Percentiles rank a stretch among this genome's conserved stretches.
Evolutionary conservation across 495 filamentous ascomycete species (phyloP).

Genomic region (Bathelium albidoporum): DNA sequence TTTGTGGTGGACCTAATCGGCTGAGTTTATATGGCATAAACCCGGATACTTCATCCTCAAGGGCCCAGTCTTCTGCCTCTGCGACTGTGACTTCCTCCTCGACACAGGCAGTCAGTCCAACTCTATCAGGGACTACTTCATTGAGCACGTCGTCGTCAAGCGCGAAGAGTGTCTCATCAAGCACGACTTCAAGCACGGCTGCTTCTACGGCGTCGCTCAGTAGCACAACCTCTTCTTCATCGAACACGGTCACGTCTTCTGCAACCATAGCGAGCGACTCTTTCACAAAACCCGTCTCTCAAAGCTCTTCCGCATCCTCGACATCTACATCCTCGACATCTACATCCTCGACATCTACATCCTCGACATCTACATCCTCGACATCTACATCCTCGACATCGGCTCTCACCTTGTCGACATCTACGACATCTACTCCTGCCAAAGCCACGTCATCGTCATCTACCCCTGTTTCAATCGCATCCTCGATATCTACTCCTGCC

Average conservation of each 20-base stretch:
- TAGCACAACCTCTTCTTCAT: background rate
- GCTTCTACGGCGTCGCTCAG: background rate
- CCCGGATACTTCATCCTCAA: background rate
- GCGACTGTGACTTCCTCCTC: background rate
- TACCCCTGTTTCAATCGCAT: background rate
- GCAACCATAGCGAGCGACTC: background rate
- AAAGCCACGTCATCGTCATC: background rate
- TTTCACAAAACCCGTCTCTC: background rate
- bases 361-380: too few relatives aligned
- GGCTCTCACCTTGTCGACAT: too few relatives aligned
- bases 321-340: too few relatives aligned
- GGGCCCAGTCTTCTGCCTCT: too few relatives aligned
- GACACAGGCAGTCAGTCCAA: too few relatives aligned
- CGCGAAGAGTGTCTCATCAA: background rate
- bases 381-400: too few relatives aligned
- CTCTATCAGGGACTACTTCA: background rate
- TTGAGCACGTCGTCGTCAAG: background rate
- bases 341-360: too few relatives aligned
- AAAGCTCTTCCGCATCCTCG: background rate
- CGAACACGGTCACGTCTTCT: background rate
- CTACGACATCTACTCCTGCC: too few relatives aligned
- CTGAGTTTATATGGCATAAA: constrained; percentile 14
- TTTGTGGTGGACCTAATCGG: constrained; percentile 19
- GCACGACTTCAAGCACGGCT: background rate
- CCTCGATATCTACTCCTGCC: background rate